Evolutionary conservation across 1,284 basidiomycete genomes (phyloP).

Genomic region (Coriolopsis trogii): DNA sequence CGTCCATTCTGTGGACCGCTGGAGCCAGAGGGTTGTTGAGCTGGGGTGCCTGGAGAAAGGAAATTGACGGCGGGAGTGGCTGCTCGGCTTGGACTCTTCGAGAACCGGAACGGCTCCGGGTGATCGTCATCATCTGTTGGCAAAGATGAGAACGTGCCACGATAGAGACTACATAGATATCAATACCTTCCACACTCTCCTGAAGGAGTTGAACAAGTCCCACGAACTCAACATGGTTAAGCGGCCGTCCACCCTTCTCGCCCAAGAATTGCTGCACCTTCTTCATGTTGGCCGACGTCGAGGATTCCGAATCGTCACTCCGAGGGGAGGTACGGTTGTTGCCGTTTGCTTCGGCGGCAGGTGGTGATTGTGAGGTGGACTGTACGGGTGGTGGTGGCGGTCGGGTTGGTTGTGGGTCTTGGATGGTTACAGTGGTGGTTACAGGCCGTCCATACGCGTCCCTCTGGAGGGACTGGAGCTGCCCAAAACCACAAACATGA

Average conservation of each 20-base stretch:
- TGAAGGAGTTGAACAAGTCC: constrained; percentile 56
- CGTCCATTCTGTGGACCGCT: constrained; percentile 36
- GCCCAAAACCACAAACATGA: background rate
- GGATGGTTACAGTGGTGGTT: too few species aligned
- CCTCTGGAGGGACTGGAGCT: too few species aligned
- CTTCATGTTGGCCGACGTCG: constrained; percentile 20
- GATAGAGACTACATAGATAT: background rate
- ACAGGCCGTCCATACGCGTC: too few species aligned
- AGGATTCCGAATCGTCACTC: constrained; percentile 17
- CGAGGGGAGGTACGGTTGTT: constrained; percentile 19
- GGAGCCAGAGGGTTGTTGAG: constrained; percentile 9
- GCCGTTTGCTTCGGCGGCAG: constrained; percentile 13
- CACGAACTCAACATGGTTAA: constrained; percentile 51
- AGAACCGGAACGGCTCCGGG: constrained; percentile 62
- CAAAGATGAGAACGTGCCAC: too few species aligned
- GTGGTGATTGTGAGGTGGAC: constrained; percentile 11
- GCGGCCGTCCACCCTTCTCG: constrained; percentile 23
- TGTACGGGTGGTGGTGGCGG: constrained; percentile 6
- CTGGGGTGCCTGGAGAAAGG: constrained; percentile 28
- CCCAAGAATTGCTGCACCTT: constrained; percentile 28
- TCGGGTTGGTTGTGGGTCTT: constrained; percentile 8
- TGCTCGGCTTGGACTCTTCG: constrained; percentile 45
- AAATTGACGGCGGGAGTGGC: constrained; percentile 41
- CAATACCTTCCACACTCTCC: constrained; percentile 42
- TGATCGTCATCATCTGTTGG: constrained; percentile 35